Percentiles rank a stretch among this genome's conserved stretches.
Evolutionary conservation across 129 eudicot species (phyloP).

Genomic region (Arctium minus): DNA sequence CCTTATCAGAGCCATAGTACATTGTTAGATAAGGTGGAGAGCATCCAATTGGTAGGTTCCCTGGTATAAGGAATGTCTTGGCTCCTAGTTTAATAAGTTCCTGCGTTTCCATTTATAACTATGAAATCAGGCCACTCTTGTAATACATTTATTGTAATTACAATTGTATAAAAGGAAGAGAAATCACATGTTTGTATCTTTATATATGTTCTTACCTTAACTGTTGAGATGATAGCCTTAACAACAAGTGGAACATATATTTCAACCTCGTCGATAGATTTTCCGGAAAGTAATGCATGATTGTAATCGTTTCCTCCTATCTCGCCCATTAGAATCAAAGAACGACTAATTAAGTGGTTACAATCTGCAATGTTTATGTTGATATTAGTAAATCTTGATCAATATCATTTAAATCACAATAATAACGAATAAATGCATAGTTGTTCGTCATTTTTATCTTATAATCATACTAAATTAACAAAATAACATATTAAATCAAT

Average conservation of each 20-base stretch:
- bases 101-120: neutral
- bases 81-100: constrained; percentile 33
- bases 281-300: constrained; percentile 24
- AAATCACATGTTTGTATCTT: neutral
- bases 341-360: neutral
- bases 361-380: constrained; percentile 6
- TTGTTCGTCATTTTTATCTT: too few relatives aligned
- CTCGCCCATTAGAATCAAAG: constrained; percentile 30
- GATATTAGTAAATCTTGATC: too few relatives aligned
- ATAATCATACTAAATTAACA: too few relatives aligned
- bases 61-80: constrained; percentile 21
- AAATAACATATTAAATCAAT: too few relatives aligned
- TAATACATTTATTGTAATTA: neutral
- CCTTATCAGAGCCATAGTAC: constrained; percentile 4
- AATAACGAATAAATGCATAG: too few relatives aligned
- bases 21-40: constrained; percentile 18
- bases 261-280: constrained; percentile 9
- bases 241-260: constrained; percentile 26
- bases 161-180: neutral
- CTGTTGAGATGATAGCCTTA: constrained; percentile 7
- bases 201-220: constrained; percentile 14
- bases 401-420: too few relatives aligned
- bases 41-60: constrained; percentile 37
- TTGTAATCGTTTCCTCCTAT: constrained; percentile 39
- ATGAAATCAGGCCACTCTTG: neutral